Evolutionary conservation across 495 filamentous ascomycete genomes (phyloP), one percentile per base, ranked within the genome.

Genomic region (Penicillium alfredii): DNA sequence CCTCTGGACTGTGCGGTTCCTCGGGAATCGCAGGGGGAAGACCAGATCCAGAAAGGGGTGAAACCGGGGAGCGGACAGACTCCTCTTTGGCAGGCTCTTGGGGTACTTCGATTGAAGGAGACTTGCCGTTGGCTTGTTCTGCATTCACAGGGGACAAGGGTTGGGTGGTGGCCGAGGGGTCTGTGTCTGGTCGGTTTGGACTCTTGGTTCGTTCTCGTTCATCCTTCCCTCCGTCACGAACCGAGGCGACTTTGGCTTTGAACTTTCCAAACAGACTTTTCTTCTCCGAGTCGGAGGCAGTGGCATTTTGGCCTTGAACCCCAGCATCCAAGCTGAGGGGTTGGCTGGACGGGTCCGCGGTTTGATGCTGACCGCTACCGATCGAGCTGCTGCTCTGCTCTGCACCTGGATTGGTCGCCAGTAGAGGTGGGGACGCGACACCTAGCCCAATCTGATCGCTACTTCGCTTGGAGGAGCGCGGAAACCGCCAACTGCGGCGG

Each of bases 251-350:
- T 61, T 92, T 94, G 44, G 78, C 81, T 53, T 85, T 85, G 45
- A 95, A 75, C 75, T 89, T 94, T 10, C 78, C 80, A 31, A 93
- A 72, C 4, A 87, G 71, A n/a, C 84, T 82, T 43, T 78, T 84
- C 43, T 72, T 71, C 54, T 78, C 73, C 13, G 56, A 74, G 58
- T 68, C 72, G 51, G 62, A 66, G 50, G 53, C 66, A 39, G 33
- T 47, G 42, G 40, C 67, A 20, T 45, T 38, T 32, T 44, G 45
- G 45, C 43, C 57, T 46, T 44, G 56, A 35, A 58, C 46, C 49
- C 60, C 58, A n/a, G 61, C 58, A 42, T 64, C 61, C 35, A 47
- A 52, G 49, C 42, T 63, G 28, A 55, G 63, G 48, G 64, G 62
- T n/a, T 63, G 59, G 33, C 49, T 53, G 9, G 60, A 57, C 35